Base-by-base conservation (phyloP, 169 alveolate genomes). In the Cyclospora cayetanensis region DNA sequence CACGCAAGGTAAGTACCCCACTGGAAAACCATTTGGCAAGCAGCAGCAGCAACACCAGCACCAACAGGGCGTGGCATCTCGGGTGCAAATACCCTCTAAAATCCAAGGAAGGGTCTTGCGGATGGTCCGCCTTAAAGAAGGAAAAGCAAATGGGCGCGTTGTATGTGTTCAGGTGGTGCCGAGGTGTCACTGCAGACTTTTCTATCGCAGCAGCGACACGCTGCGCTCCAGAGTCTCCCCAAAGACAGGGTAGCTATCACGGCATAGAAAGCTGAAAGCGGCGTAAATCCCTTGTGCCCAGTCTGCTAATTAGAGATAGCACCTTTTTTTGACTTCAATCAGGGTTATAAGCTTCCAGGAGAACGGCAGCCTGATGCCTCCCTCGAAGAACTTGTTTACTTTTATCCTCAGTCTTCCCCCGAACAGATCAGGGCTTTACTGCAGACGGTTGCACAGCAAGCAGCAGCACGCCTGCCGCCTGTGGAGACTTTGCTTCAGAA, bases 391-490 rank as follows among this genome's bases (percentile, higher is more conserved):
- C 63, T 5, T 20, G 74, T 22, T 27, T 60, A 35, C 27, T 18
- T 35, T n/a, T 15, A 35, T 41, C 18, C 27, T 46, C 87, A 77
- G 87, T 65, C 87, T 11, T 25, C 87, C 37, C 70, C 87, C 27
- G 87, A 77, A 35, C 87, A 77, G 68, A 52, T 77, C 68, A 42
- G 46, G 87, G 87, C 35, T 18, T 3, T 77, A 46, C 66, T 77
- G 87, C 68, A 77, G 29, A 65, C 87, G 18, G 87, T 46, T 31
- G 87, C 87, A 4, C 34, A 77, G 12, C 66, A 43, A 2, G 34
- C 29, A 9, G 63, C 87, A 3, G 87, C 63, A 27, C 27, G 31
- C 22, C 68, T 77, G 1, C 87, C 87, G 15, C 29, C 87, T 20
- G 20, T 46, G 5, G 68, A 77, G 70, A 27, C 42, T 43, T 77